Evolutionary conservation across 2,329 filamentous ascomycete species (phyloP), one percentile per base, ranked within the genome.

Genomic region (Chaetomiaceae sp.): DNA sequence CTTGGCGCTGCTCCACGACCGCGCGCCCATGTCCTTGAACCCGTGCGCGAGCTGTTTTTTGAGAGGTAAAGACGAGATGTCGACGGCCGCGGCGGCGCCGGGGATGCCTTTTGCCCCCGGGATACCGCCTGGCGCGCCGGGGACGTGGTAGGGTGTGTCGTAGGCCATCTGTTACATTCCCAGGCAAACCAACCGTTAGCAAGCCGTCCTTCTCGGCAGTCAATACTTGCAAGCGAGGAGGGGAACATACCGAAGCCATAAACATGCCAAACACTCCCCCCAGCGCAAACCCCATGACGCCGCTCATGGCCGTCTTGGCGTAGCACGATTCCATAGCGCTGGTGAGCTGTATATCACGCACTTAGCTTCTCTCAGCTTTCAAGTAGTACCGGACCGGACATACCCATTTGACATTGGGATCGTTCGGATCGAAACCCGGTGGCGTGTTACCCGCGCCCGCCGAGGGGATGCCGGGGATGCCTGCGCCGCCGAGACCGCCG

Each of bases 251-350:
- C 66, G 89, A 94, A 55, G 91, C 90, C 92, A 97, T 99, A 77
- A 99, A 99, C 65, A 97, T 81, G 63, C 94, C 94, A 64, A 99
- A 99, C 39, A 95, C 77, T 65, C 91, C 94, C 59, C 94, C 94
- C 61, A 99, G 85, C 34, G 86, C 94, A 65, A 96, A 96, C 15
- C 94, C 94, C 83, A 95, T 95, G 22, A 87, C 89, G 53, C 92
- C 94, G 0, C 91, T 88, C 73, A 99, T 87, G 63, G 83, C 85
- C 17, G 90, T 88, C 72, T 99, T 99, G 54, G 85, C 85, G 22
- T 87, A 83, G 69, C 94, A 99, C 31, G 89, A 95, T 72, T 97
- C 91, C 89, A 96, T 96, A 39, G 84, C 83, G 22, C 77, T 72
- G 78, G 90, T 83, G 75, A 96, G 52, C 61, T 64, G 14, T n/a